Percentiles rank a stretch among this genome's conserved stretches.
These are phyloP conservation scores for Lotus japonicus DNA, from an alignment of 306 rosid species.

Conservation along the genomic window DNA sequence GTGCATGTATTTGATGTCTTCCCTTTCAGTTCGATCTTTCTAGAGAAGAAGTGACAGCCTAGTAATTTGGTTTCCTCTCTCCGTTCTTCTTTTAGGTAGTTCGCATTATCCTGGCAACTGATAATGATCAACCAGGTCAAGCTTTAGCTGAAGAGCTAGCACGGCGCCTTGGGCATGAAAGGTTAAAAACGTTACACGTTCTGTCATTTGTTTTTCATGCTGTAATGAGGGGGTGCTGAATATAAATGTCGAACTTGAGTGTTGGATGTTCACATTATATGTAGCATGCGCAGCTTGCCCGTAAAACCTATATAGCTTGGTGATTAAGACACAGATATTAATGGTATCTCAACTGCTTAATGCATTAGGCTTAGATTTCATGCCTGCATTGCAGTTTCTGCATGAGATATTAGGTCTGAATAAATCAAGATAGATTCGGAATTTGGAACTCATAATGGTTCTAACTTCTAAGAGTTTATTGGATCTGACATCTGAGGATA, in stretches of 20 bases:
- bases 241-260: neutral
- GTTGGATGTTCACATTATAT: neutral
- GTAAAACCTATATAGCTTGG: neutral
- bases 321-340: neutral
- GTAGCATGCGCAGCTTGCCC: neutral
- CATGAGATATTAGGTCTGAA: neutral
- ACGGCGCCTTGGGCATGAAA: conserved; percentile 43
- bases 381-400: neutral
- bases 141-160: conserved; percentile 47
- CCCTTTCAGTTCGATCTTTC: conserved; percentile 16
- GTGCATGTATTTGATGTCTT: conserved; percentile 25
- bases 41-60: neutral
- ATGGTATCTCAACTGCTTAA: neutral
- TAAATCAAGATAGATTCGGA: neutral
- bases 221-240: neutral
- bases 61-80: conserved; percentile 5
- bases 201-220: conserved; percentile 10
- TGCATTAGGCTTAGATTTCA: neutral
- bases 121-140: conserved; percentile 43
- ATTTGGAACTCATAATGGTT: neutral
- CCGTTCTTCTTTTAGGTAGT: conserved; percentile 21
- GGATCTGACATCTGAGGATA: neutral
- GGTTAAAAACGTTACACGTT: conserved; percentile 35
- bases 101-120: conserved; percentile 45
- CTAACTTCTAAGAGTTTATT: neutral